Percentiles rank a stretch among this genome's conserved stretches.
Evolutionary conservation across 2,329 filamentous ascomycete genomes (phyloP).

Genomic region (Beauveria australis): DNA sequence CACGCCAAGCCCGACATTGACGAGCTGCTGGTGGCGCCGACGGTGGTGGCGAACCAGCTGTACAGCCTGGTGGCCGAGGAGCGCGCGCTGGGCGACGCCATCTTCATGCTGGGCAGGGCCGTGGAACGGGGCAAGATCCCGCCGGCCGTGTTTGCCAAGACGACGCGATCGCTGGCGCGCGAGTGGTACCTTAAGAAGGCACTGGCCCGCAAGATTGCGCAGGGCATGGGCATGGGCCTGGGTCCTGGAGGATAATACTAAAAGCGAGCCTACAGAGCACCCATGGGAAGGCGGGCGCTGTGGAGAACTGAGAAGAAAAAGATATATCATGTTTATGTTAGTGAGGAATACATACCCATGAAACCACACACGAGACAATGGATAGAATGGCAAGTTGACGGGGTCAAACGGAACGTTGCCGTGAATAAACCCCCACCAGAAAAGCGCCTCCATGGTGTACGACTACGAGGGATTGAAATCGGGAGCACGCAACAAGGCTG

Average conservation of each 20-base stretch:
- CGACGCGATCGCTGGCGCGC: slow-evolving; percentile 63
- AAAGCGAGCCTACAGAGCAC: background rate
- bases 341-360: background rate
- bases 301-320: background rate
- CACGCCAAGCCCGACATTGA: slow-evolving; percentile 72
- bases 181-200: slow-evolving; percentile 84
- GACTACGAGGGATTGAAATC: background rate
- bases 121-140: slow-evolving; percentile 65
- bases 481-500: background rate
- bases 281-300: no score
- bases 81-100: slow-evolving; percentile 73
- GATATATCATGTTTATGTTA: background rate
- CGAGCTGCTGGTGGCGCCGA: slow-evolving; percentile 86
- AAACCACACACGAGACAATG: background rate
- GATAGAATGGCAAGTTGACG: background rate
- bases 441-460: background rate
- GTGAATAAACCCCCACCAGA: background rate
- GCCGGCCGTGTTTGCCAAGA: slow-evolving; percentile 68
- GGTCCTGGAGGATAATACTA: slow-evolving; percentile 17
- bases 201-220: slow-evolving; percentile 66
- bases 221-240: slow-evolving; percentile 59
- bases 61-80: slow-evolving; percentile 88
- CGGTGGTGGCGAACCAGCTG: slow-evolving; percentile 84
- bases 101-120: slow-evolving; percentile 71
- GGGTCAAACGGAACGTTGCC: background rate